Evolutionary conservation across 1,284 basidiomycete species (phyloP).

Genomic region (Cryptococcus sp.): DNA sequence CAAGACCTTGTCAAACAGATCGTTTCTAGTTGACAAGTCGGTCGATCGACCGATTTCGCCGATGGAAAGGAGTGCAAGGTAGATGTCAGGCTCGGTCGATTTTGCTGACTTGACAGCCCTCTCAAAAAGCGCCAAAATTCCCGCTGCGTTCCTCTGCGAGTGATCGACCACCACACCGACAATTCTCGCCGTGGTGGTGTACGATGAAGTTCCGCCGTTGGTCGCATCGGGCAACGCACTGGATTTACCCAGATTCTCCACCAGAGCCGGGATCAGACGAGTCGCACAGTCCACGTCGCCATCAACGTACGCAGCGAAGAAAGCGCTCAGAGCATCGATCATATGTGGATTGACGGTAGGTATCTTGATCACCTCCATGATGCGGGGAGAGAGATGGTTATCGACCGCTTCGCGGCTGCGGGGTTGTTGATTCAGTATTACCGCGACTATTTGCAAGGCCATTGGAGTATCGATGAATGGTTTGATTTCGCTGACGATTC

Average conservation of each 20-base stretch:
- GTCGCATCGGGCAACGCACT: constrained; percentile 42
- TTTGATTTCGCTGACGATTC: constrained; percentile 71
- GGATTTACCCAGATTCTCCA: constrained; percentile 32
- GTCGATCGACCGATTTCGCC: constrained; percentile 87
- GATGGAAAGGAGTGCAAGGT: constrained; percentile 80
- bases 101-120: constrained; percentile 71
- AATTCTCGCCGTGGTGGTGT: constrained; percentile 73
- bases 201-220: constrained; percentile 50
- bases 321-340: constrained; percentile 75
- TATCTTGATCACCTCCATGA: constrained; percentile 73
- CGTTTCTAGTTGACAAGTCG: constrained; percentile 75
- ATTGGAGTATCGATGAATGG: constrained; percentile 76
- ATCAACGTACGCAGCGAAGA: constrained; percentile 77
- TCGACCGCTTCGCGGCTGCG: constrained; percentile 72
- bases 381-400: constrained; percentile 64
- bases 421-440: constrained; percentile 71
- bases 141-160: constrained; percentile 68
- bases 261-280: constrained; percentile 76
- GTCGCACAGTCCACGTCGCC: constrained; percentile 76
- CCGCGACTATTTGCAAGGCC: constrained; percentile 67
- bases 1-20: constrained; percentile 72
- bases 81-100: constrained; percentile 65
- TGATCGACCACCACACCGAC: constrained; percentile 76
- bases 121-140: constrained; percentile 76
- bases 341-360: constrained; percentile 68